Base-by-base conservation (phyloP, 495 filamentous ascomycete species). In the Tirmania nivea region DNA sequence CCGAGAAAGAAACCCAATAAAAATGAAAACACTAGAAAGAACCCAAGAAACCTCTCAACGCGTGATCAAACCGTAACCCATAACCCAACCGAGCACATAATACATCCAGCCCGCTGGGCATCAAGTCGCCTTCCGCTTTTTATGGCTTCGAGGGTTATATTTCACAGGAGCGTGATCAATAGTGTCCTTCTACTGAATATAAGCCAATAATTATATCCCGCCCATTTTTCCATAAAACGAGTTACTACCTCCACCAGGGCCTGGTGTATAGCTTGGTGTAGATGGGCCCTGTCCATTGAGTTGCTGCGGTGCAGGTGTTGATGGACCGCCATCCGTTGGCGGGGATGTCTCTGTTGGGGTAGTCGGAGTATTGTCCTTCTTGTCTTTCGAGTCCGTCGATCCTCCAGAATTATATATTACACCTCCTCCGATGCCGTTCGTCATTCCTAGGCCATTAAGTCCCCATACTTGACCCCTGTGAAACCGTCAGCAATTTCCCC, bases 381-480 rank as follows among this genome's bases (percentile, higher is more conserved):
- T 45, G 17, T 45, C 39, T 19, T 45, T 45, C 39, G 12, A 19
- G 17, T 19, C 39, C 12, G 12, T 19, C 39, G 39, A 45, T n/a
- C 60, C 50, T 25, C 59, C 59, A 14, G 60, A 56, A 42, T 61
- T 61, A 52, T 61, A 61, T n/a, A 61, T 58, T 9, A 58, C 55
- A 35, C 58, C 54, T n/a, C 59, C 59, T 20, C 45, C 59, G n/a
- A 58, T 58, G 35, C 60, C 60, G 55, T 61, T 61, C 8, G 59
- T 57, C 17, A 61, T 61, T 1, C 59, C 59, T 7, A 58, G 54
- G 14, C 61, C 61, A 25, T 64, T 64, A 17, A 64, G 59, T n/a
- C 62, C 62, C 62, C 62, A 64, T n/a, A 64, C 62, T 51, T 64
- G 62, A 17, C 62, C 62, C 16, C 62, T 64, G 39, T 10, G 19